Evolutionary conservation across 768 basidiomycete species (phyloP).

Genomic region (Phylloporus rhodoxanthus): DNA sequence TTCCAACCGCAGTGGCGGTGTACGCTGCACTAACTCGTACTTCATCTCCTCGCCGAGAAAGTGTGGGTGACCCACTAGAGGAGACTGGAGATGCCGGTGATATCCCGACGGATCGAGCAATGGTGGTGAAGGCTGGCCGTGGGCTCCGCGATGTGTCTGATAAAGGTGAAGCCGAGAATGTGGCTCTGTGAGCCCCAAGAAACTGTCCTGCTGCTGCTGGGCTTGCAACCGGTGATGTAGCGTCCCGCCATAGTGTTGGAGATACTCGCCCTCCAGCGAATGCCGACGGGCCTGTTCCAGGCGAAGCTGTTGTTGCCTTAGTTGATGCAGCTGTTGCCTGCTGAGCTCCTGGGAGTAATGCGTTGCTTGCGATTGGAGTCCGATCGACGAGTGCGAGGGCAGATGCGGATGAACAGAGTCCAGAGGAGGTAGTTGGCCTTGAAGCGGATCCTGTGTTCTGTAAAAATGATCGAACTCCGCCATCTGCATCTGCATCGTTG

Average conservation of each 20-base stretch:
- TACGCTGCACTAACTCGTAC: constrained; percentile 41
- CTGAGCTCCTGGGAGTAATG: constrained; percentile 47
- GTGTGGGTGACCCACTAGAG: constrained; percentile 30
- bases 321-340: constrained; percentile 38
- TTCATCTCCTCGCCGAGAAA: constrained; percentile 36
- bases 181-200: constrained; percentile 24
- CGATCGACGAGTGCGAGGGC: constrained; percentile 50
- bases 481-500: constrained; percentile 57
- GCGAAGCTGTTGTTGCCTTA: constrained; percentile 33
- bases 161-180: constrained; percentile 30
- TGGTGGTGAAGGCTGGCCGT: constrained; percentile 32
- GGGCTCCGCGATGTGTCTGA: constrained; percentile 33
- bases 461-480: constrained; percentile 45
- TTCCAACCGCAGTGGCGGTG: constrained; percentile 45
- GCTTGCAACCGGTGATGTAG: constrained; percentile 26
- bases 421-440: constrained; percentile 42
- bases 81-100: constrained; percentile 31
- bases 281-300: constrained; percentile 30
- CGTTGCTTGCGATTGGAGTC: constrained; percentile 26
- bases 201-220: constrained; percentile 26
- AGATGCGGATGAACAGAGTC: constrained; percentile 43
- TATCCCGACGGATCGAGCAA: constrained; percentile 30
- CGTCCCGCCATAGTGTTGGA: constrained; percentile 34
- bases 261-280: constrained; percentile 34
- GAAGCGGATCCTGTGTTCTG: constrained; percentile 30